Evolutionary conservation across 495 filamentous ascomycete genomes (phyloP).

Genomic region (Xylaria venustula): DNA sequence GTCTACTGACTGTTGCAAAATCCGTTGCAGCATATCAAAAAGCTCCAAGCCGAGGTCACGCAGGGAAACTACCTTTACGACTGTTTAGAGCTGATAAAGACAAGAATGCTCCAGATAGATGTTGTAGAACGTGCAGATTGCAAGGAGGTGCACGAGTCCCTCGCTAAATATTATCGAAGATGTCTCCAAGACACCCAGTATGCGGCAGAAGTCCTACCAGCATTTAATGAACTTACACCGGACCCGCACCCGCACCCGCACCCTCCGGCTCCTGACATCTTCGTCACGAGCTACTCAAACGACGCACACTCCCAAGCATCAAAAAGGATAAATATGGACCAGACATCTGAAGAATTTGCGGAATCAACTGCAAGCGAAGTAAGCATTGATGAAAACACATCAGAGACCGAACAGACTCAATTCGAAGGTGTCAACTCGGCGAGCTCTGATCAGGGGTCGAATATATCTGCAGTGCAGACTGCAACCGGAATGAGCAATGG

Average conservation of each 20-base stretch:
- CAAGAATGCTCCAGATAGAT: not conserved
- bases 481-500: not conserved
- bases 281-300: not conserved
- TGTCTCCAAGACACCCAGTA: not conserved
- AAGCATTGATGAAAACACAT: constrained; percentile 48
- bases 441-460: too few relatives aligned
- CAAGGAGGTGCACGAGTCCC: not conserved
- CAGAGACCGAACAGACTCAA: constrained; percentile 57
- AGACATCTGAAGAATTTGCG: not conserved
- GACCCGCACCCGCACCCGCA: not conserved
- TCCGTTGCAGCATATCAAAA: not conserved
- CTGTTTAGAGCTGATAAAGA: not conserved
- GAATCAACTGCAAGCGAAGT: not conserved
- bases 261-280: not conserved
- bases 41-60: not conserved
- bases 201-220: not conserved
- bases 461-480: too few relatives aligned
- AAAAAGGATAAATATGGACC: not conserved
- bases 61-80: not conserved
- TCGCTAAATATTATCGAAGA: not conserved
- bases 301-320: not conserved
- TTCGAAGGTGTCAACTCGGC: constrained; percentile 31
- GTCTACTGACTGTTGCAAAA: not conserved
- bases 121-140: not conserved
- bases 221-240: not conserved